phyloP scores from a whole-genome alignment of 148 eudicot species.

The Chenopodium album region DNA sequence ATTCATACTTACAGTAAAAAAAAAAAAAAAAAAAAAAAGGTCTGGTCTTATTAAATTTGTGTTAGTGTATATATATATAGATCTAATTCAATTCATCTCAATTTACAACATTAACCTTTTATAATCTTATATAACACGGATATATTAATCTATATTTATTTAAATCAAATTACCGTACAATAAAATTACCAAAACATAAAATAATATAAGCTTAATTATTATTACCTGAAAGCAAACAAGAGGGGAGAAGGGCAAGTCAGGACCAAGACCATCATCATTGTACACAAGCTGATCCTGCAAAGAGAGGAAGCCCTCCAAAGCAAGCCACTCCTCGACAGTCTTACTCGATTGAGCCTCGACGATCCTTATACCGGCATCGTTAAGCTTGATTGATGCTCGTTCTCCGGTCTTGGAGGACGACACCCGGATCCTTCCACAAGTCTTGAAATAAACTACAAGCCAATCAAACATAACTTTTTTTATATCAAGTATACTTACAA shows the following conservation, averaged over 20 bases:
- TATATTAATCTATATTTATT: too few relatives aligned
- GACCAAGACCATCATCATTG: conserved; percentile 45
- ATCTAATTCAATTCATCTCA: too few relatives aligned
- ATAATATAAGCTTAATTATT: not conserved
- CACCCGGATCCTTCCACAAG: conserved; percentile 58
- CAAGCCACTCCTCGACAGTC: conserved; percentile 56
- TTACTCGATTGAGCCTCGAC: conserved; percentile 44
- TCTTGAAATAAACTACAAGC: conserved; percentile 32
- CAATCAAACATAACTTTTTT: conserved; percentile 40
- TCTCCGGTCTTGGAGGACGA: conserved; percentile 21
- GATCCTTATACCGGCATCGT: conserved; percentile 60
- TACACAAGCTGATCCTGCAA: conserved; percentile 40
- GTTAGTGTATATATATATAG: too few relatives aligned
- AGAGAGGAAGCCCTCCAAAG: conserved; percentile 16
- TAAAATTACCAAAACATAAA: not conserved
- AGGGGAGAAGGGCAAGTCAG: conserved; percentile 54
- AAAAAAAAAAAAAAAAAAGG: too few relatives aligned
- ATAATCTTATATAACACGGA: too few relatives aligned
- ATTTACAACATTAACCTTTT: too few relatives aligned
- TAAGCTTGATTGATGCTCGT: conserved; percentile 54
- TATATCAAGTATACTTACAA: conserved; percentile 27
- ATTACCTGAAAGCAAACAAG: conserved; percentile 63
- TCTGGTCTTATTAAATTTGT: too few relatives aligned
- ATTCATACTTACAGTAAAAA: too few relatives aligned
- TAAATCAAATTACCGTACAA: too few relatives aligned